Percentiles rank a stretch among this genome's conserved stretches.
phyloP scores from a whole-genome alignment of 768 basidiomycete genomes.

The Hortiboletus flavorubellus region DNA sequence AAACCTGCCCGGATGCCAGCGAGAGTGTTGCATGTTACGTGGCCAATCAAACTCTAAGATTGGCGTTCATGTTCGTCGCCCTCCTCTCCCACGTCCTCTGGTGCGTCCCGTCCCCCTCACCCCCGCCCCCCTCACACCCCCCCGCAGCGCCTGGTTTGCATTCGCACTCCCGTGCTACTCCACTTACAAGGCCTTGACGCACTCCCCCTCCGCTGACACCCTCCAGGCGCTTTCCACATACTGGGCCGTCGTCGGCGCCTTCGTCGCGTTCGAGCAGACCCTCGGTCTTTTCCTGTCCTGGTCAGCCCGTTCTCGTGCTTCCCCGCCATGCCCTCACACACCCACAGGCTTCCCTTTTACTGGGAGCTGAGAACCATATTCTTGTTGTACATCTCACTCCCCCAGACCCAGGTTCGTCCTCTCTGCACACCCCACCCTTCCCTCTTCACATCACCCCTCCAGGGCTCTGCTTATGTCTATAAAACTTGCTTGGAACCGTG shows the following conservation, averaged over 20 bases:
- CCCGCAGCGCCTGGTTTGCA: conserved; percentile 63
- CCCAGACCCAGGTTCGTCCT: conserved; percentile 59
- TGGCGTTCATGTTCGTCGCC: conserved; percentile 44
- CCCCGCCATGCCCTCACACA: conserved; percentile 8
- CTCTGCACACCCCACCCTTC: not conserved
- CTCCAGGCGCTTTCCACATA: conserved; percentile 58
- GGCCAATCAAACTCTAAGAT: not conserved
- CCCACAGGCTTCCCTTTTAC: conserved; percentile 69
- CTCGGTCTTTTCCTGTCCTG: conserved; percentile 66
- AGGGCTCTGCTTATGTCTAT: conserved; percentile 72
- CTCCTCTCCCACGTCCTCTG: conserved; percentile 48
- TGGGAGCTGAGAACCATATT: conserved; percentile 71
- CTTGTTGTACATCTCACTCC: conserved; percentile 63
- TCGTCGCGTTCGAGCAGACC: conserved; percentile 60
- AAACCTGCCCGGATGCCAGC: not conserved
- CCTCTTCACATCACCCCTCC: conserved; percentile 5
- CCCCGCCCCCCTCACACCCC: not conserved
- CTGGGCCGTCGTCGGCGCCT: conserved; percentile 59
- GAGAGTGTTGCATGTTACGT: not conserved
- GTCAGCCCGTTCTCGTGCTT: conserved; percentile 33
- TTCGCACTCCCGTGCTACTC: conserved; percentile 61
- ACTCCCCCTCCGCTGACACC: conserved; percentile 48
- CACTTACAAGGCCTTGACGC: conserved; percentile 65
- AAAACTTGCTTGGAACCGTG: conserved; percentile 58
- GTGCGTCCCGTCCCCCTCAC: conserved; percentile 26